Base-by-base conservation (phyloP, 306 rosid species). In the Cucurbita pepo region DNA sequence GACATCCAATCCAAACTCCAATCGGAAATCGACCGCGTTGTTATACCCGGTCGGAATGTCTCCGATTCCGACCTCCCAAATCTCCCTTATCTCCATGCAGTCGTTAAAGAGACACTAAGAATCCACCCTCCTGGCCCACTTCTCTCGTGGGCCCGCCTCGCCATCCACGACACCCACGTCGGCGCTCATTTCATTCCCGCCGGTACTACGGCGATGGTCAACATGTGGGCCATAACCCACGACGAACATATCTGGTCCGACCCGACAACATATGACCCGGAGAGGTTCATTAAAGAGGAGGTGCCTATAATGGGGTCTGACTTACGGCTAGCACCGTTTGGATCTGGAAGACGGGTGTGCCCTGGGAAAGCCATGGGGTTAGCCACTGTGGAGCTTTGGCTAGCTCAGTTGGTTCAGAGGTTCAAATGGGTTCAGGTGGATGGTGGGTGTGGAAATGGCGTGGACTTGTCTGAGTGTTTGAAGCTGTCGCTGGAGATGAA, bases 401-500 rank as follows among this genome's bases (percentile, higher is more conserved):
- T 89, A 0, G 96, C 91, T 30, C 90, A 82, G 59, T 52, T 91
- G 60, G 88, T 91, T 5, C 90, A 89, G 0, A 79, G 18, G 38
- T 91, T 91, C 74, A 36, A 75, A 4, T 91, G 91, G 94, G 71
- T 59, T 34, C 21, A 78, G 5, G 66, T 30, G 34, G 3, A 9
- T 44, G 8, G 0, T 10, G 15, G 10, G 50, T 79, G 73, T 48
- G 50, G 18, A 37, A 37, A 22, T 10, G 38, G 54, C 34, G 90
- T 91, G 48, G 85, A 89, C 8, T 73, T 89, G 74, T 56, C 84
- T 5, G 97, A 89, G 75, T 61, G 73, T 25, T 64, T 91, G 75
- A 91, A 89, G 4, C 96, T 91, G 3, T 91, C 97, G 1, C 21
- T 89, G 88, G 97, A 91, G 75, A 89, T 91, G 97, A 86, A 89